These are phyloP conservation scores for Paramecium pentaurelia DNA, from an alignment of 73 alveolate genomes.

Conservation along the genomic window DNA sequence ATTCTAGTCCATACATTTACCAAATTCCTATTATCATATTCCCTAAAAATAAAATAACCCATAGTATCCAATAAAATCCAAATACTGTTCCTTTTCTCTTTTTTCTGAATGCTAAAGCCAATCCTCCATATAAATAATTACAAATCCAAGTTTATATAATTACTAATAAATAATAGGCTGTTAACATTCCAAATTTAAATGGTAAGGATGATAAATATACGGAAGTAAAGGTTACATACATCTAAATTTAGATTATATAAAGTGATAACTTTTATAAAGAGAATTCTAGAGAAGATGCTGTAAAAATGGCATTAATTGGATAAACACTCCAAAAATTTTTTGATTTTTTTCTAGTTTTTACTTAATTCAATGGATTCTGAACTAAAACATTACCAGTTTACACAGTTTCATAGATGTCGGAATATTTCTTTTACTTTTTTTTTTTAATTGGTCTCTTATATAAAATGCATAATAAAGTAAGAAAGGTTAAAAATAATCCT, in stretches of 20 bases:
- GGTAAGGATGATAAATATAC: neutral
- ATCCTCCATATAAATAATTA: slow-evolving; percentile 12
- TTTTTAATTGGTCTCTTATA: neutral
- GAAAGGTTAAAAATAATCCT: neutral
- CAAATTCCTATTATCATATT: slow-evolving; percentile 41
- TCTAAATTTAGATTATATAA: neutral
- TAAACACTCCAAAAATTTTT: slow-evolving; percentile 23
- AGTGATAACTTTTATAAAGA: slow-evolving; percentile 5
- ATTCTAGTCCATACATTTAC: slow-evolving; percentile 19
- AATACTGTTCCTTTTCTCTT: neutral
- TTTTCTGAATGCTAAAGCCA: neutral
- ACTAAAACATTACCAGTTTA: neutral
- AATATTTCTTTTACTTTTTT: neutral
- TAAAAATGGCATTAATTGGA: neutral
- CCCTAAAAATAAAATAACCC: neutral
- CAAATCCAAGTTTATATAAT: neutral
- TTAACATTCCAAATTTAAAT: slow-evolving; percentile 6
- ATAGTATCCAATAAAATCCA: slow-evolving; percentile 3
- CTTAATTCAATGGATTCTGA: neutral
- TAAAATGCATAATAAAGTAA: neutral
- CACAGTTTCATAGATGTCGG: neutral
- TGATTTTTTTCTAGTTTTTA: neutral
- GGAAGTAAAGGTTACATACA: slow-evolving; percentile 10
- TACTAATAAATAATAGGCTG: slow-evolving; percentile 31
- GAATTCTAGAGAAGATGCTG: neutral